These are phyloP conservation scores for Pythium rhizo-oryzae DNA, from an alignment of 352 stramenopile species.

Conservation along the genomic window DNA sequence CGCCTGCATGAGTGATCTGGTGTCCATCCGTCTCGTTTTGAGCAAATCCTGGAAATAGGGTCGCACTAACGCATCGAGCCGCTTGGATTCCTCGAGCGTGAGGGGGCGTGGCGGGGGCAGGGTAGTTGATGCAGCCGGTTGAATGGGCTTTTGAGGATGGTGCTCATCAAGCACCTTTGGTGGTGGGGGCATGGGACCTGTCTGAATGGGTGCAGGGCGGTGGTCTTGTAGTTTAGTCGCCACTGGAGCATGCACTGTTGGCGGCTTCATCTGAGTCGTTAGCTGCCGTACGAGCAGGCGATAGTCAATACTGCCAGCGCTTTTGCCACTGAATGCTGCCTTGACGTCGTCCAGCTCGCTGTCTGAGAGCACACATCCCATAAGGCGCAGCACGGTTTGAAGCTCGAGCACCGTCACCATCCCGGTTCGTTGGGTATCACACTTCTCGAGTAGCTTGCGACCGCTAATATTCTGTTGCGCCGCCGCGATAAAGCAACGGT, in stretches of 20 bases:
- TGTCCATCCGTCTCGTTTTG: constrained; percentile 40
- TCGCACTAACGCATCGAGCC: constrained; percentile 43
- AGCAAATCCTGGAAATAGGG: constrained; percentile 59
- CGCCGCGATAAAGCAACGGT: constrained; percentile 61
- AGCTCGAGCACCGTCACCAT: constrained; percentile 68
- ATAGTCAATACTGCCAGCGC: constrained; percentile 55
- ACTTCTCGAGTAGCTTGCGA: constrained; percentile 72
- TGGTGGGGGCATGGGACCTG: not conserved
- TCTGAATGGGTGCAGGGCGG: constrained; percentile 21
- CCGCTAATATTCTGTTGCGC: constrained; percentile 81
- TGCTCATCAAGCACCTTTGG: constrained; percentile 1
- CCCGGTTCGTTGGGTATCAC: constrained; percentile 53
- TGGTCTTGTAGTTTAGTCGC: constrained; percentile 17
- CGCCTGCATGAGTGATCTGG: constrained; percentile 31
- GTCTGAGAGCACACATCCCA: constrained; percentile 62
- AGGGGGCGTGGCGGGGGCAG: constrained; percentile 19
- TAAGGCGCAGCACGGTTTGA: constrained; percentile 75
- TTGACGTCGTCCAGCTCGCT: constrained; percentile 58
- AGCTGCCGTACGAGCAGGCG: constrained; percentile 53
- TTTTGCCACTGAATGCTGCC: constrained; percentile 44
- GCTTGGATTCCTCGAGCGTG: constrained; percentile 48
- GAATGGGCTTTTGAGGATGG: constrained; percentile 1
- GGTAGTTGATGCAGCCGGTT: not conserved
- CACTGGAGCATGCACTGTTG: not conserved
- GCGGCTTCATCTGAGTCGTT: constrained; percentile 35